A percentile compares a stretch with the other conserved stretches of the same genome.
These are phyloP conservation scores for Apiospora saccharicola DNA, from an alignment of 2,329 filamentous ascomycete species.

Conservation along the genomic window DNA sequence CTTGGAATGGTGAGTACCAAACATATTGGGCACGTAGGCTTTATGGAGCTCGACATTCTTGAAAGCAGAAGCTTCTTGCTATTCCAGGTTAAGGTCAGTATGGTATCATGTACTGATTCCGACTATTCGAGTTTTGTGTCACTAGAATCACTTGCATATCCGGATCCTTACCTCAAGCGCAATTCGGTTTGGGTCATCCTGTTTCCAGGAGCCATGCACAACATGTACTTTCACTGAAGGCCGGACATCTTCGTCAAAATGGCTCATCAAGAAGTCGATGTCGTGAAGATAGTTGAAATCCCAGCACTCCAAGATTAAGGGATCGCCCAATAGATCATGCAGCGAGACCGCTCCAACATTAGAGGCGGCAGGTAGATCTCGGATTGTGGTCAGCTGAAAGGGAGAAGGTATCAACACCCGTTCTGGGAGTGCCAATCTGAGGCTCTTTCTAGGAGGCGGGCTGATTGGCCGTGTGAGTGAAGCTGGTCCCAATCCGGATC, in stretches of 20 bases:
- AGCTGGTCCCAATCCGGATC: conserved; percentile 30
- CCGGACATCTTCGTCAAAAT: conserved; percentile 60
- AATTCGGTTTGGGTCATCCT: conserved; percentile 66
- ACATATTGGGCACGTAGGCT: conserved; percentile 83
- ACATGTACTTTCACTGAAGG: conserved; percentile 60
- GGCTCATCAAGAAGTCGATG: conserved; percentile 60
- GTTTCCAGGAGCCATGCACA: conserved; percentile 71
- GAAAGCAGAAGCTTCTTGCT: conserved; percentile 22
- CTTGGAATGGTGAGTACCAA: conserved; percentile 86
- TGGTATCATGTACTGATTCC: background rate
- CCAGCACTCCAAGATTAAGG: conserved; percentile 76
- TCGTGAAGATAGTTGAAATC: conserved; percentile 74
- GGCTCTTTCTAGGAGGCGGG: conserved; percentile 50
- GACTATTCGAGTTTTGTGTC: background rate
- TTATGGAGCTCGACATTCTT: conserved; percentile 74
- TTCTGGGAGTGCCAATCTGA: conserved; percentile 22
- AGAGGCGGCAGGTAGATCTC: conserved; percentile 62
- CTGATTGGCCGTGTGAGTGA: conserved; percentile 53
- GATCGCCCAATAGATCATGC: conserved; percentile 74
- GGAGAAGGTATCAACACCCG: conserved; percentile 62
- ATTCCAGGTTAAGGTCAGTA: background rate
- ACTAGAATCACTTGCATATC: background rate
- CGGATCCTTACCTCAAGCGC: conserved; percentile 60
- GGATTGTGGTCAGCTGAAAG: conserved; percentile 74
- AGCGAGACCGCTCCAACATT: conserved; percentile 74